Evolutionary conservation across 2,329 filamentous ascomycete genomes (phyloP).

Genomic region (Fusarium sarcochroum): DNA sequence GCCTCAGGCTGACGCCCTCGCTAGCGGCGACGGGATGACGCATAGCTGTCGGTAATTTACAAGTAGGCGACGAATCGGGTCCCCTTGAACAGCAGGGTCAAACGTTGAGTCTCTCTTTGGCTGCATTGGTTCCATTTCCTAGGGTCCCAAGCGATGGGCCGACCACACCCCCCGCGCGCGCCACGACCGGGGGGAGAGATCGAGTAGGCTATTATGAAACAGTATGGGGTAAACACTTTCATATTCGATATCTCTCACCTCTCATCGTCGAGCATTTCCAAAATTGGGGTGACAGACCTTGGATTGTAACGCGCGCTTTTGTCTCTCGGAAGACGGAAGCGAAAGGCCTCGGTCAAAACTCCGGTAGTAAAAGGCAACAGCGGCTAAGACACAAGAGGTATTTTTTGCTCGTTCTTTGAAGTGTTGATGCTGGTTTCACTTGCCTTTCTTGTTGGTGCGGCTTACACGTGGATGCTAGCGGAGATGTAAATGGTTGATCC

Average conservation of each 20-base stretch:
- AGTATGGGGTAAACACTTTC: conserved; percentile 49
- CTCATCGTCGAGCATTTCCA: conserved; percentile 39
- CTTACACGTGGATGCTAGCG: conserved; percentile 26
- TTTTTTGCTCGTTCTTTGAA: background rate
- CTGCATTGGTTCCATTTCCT: conserved; percentile 4
- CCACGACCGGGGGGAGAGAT: conserved; percentile 28
- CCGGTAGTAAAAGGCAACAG: background rate
- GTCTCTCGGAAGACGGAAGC: background rate
- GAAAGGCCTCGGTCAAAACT: conserved; percentile 7
- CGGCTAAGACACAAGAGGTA: conserved; percentile 17
- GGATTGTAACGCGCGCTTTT: conserved; percentile 8
- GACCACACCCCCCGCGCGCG: conserved; percentile 16
- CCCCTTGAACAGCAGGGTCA: background rate
- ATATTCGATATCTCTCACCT: conserved; percentile 47
- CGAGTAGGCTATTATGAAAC: conserved; percentile 49
- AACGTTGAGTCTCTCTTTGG: conserved; percentile 10
- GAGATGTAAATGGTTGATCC: conserved; percentile 21
- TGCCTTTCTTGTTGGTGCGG: conserved; percentile 6
- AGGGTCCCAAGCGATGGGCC: conserved; percentile 27
- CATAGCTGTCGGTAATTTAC: conserved; percentile 48
- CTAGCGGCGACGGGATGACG: conserved; percentile 47
- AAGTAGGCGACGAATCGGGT: conserved; percentile 41
- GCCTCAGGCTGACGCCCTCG: conserved; percentile 24
- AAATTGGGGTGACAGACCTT: conserved; percentile 1
- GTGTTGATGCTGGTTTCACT: conserved; percentile 8